Evolutionary conservation across 1,284 basidiomycete species (phyloP).

Genomic region (Sparassis latifolia): DNA sequence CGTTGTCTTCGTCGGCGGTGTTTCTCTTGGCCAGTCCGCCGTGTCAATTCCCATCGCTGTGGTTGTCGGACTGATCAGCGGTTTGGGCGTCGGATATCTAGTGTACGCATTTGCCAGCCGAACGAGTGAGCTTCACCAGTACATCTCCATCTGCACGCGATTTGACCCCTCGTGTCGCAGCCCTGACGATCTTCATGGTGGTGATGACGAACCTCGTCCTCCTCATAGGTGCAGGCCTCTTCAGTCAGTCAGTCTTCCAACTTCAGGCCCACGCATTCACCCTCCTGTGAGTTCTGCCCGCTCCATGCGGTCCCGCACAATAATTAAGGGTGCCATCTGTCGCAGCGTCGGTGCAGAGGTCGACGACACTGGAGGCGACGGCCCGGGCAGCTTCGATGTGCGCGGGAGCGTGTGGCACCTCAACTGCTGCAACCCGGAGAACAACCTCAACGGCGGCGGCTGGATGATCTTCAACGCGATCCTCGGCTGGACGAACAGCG

Average conservation of each 20-base stretch:
- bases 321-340: background rate
- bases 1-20: slow-evolving; percentile 90
- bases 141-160: too few species aligned
- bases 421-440: slow-evolving; percentile 73
- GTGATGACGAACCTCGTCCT: slow-evolving; percentile 86
- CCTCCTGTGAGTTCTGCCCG: slow-evolving; percentile 30
- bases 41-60: slow-evolving; percentile 85
- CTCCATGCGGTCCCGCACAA: slow-evolving; percentile 1
- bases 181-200: slow-evolving; percentile 77
- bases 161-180: slow-evolving; percentile 26
- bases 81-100: slow-evolving; percentile 60
- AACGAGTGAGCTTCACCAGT: slow-evolving; percentile 43
- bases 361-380: slow-evolving; percentile 73
- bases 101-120: slow-evolving; percentile 75
- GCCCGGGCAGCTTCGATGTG: slow-evolving; percentile 78
- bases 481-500: slow-evolving; percentile 74
- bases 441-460: slow-evolving; percentile 45
- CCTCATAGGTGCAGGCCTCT: slow-evolving; percentile 88
- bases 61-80: slow-evolving; percentile 76
- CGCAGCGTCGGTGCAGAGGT: slow-evolving; percentile 67
- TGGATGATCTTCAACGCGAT: slow-evolving; percentile 75
- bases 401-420: slow-evolving; percentile 84
- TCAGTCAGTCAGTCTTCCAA: slow-evolving; percentile 64
- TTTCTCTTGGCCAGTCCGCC: slow-evolving; percentile 76
- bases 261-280: slow-evolving; percentile 72